phyloP scores from a whole-genome alignment of 345 rosid species.

The Sapria himalayana region DNA sequence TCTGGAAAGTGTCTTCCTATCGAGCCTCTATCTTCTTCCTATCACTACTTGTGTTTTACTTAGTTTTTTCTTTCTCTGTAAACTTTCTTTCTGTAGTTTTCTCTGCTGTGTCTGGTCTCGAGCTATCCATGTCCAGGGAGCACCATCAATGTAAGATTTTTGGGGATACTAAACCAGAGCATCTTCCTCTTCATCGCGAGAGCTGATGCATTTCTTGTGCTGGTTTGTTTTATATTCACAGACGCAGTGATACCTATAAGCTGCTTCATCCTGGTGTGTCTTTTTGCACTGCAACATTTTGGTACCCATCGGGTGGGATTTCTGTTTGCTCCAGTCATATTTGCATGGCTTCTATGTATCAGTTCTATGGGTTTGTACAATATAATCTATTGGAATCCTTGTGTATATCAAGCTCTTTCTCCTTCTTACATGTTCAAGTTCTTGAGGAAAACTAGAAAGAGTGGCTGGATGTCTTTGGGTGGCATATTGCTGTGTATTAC shows the following conservation, averaged over 20 bases:
- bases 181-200: background rate
- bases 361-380: constrained; percentile 86
- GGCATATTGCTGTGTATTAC: constrained; percentile 92
- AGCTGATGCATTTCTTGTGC: background rate
- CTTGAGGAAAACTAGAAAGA: constrained; percentile 68
- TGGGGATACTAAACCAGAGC: background rate
- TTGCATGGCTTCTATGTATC: constrained; percentile 71
- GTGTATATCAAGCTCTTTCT: constrained; percentile 76
- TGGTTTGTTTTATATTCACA: no score
- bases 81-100: constrained; percentile 26
- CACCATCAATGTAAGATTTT: constrained; percentile 74
- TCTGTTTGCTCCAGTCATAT: constrained; percentile 74
- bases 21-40: background rate
- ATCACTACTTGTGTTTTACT: constrained; percentile 4
- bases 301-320: constrained; percentile 91
- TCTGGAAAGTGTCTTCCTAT: constrained; percentile 33
- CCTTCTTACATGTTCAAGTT: constrained; percentile 96
- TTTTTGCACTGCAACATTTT: constrained; percentile 91
- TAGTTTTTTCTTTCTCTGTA: constrained; percentile 6
- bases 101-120: constrained; percentile 95
- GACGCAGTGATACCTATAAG: constrained; percentile 92
- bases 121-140: constrained; percentile 72
- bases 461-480: constrained; percentile 99
- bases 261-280: constrained; percentile 86
- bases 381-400: constrained; percentile 69